Percentiles rank a stretch among this genome's conserved stretches.
These are phyloP conservation scores for Cryptococcus jaspeensis DNA, from an alignment of 1,284 basidiomycete genomes.

Conservation along the genomic window DNA sequence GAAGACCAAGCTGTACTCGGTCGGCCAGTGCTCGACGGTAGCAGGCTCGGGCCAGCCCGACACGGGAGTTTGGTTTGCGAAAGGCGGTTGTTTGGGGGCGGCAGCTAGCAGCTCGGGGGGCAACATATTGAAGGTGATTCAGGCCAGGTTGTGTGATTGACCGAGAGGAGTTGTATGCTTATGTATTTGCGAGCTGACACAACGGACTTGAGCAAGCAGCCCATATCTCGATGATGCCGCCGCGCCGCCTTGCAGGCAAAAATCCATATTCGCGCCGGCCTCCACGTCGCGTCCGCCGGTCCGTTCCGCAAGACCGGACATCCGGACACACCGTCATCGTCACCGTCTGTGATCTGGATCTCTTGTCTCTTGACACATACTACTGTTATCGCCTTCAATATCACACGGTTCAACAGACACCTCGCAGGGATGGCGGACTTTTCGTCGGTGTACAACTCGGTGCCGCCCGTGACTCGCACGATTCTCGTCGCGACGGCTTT, in stretches of 20 bases:
- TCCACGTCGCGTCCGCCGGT: too few relatives aligned
- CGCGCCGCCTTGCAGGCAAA: too few relatives aligned
- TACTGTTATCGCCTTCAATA: too few relatives aligned
- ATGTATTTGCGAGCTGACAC: background rate
- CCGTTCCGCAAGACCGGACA: too few relatives aligned
- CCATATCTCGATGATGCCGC: too few relatives aligned
- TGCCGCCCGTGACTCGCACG: slow-evolving; percentile 36
- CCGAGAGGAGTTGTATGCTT: too few relatives aligned
- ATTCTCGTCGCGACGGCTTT: slow-evolving; percentile 24
- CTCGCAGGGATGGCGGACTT: slow-evolving; percentile 28
- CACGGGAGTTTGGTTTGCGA: slow-evolving; percentile 4
- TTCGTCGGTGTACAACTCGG: slow-evolving; percentile 14
- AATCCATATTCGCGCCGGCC: too few relatives aligned
- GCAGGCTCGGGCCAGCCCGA: slow-evolving; percentile 7
- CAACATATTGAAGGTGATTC: background rate
- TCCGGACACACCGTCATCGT: background rate
- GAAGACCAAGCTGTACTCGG: slow-evolving; percentile 47
- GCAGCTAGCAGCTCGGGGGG: background rate
- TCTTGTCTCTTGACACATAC: too few relatives aligned
- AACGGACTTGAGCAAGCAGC: too few relatives aligned
- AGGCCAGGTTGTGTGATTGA: too few relatives aligned
- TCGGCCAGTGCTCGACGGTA: background rate
- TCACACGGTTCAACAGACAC: too few relatives aligned
- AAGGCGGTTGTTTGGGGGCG: background rate
- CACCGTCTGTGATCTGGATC: too few relatives aligned